Evolutionary conservation across 345 rosid species (phyloP), one percentile per base, ranked within the genome.

Genomic region (Diplotaxis tenuifolia): DNA sequence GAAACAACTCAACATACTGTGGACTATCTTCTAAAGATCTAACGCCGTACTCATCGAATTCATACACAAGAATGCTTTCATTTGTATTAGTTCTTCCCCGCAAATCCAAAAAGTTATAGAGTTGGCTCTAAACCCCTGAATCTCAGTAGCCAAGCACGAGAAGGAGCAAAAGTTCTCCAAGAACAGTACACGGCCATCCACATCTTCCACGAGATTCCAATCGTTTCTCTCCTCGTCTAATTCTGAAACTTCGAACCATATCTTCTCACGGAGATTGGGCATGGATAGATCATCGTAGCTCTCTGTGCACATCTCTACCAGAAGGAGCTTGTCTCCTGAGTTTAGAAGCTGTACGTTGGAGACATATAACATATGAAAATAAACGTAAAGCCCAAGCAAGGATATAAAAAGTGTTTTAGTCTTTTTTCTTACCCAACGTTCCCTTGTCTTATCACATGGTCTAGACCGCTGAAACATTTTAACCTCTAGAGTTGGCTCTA

Each of bases 141-240:
- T 65, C 47, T 56, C 58, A 38, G 9, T 73, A 65, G 77, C 23
- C 65, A 65, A 65, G 34, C 71, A 73, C 0, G 77, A 65, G 34
- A 73, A 73, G 0, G 71, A 40, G 23, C 71, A 64, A 40, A 27
- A 11, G 0, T 18, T 16, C 9, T 55, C 62, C 47, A 75, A 67
- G 25, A 75, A 75, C 64, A 75, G 40, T 5, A 75, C 64, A 1
- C 42, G 62, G 36, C 68, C 79, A 15, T 38, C 64, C 9, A 60
- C 0, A 75, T 29, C 64, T 70, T 55, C 31, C 45, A 75, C 70
- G 25, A 68, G 58, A 56, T n/a, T 42, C 79, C 79, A 75, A 18
- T 75, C 63, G 29, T 61, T 19, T 42, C 52, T 54, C 65, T 75
- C 74, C 40, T 53, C 56, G 45, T 75, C 28, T 63, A 68, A 36